Base-by-base conservation (phyloP, 352 stramenopile genomes). In the Pythium aquatile region DNA sequence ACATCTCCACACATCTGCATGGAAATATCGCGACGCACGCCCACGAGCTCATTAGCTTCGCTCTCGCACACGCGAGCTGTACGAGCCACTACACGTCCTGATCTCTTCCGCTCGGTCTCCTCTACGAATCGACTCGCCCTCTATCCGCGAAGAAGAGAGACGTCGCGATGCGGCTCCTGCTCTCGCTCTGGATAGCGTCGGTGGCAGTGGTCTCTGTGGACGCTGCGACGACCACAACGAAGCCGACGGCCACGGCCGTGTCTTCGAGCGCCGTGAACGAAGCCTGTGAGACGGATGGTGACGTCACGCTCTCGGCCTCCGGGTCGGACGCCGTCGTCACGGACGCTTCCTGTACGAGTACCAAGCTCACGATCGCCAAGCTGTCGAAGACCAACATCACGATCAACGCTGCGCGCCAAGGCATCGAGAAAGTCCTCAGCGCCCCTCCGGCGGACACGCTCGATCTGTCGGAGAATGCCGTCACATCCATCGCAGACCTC, bases 381-480 rank as follows among this genome's bases (percentile, higher is more conserved):
- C 6, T 55, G 10, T 2, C 32, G 10, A 59, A 63, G 16, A 68
- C 72, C 24, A 70, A 75, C 51, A 59, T 55, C 54, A 74, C 72
- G 49, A 69, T 91, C 30, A 65, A 58, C 16, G 82, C 74, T 48
- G 74, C 58, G 32, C 74, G 62, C 1, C 52, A 77, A 58, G 69
- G 70, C 53, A 88, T 91, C 65, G 17, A 85, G 63, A 54, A 71
- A 47, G 72, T 91, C 11, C 53, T 74, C 24, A 87, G 78, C 58
- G 63, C 74, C 14, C 80, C 83, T 4, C 58, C 87, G 56, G 63
- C 79, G 42, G 67, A 75, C 40, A 68, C 40, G 13, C 39, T 72
- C 28, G 51, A 66, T 42, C 52, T 66, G 17, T 32, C 60, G 52
- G 40, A 61, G 52, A 66, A 66, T 20, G 39, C 39, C 39, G 52